Evolutionary conservation across 345 rosid genomes (phyloP).

Genomic region (Combretum micranthum): DNA sequence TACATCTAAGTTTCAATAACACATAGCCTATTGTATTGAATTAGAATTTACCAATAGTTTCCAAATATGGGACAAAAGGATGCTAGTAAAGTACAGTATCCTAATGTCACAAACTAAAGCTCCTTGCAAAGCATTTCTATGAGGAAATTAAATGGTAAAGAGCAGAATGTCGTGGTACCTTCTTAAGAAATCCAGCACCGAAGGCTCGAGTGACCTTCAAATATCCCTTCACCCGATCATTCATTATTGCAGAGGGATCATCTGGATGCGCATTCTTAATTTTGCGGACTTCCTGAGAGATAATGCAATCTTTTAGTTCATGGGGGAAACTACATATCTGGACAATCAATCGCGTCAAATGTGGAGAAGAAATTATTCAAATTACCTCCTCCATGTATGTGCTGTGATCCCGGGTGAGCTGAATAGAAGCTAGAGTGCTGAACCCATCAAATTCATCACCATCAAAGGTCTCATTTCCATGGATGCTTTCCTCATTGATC

Average conservation of each 20-base stretch:
- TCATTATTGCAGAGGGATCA: slow-evolving; percentile 58
- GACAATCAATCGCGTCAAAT: neutral
- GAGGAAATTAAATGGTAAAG: no score
- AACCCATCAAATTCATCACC: slow-evolving; percentile 32
- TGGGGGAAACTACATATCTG: neutral
- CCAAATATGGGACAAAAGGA: no score
- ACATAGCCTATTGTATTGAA: no score
- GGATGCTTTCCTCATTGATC: slow-evolving; percentile 18
- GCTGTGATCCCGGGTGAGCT: slow-evolving; percentile 87
- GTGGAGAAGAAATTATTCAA: neutral
- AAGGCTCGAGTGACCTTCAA: slow-evolving; percentile 94
- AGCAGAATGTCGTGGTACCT: slow-evolving; percentile 31
- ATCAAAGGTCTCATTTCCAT: slow-evolving; percentile 13
- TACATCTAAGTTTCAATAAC: no score
- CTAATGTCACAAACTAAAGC: neutral
- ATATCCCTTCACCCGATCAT: slow-evolving; percentile 88
- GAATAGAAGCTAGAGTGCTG: slow-evolving; percentile 38
- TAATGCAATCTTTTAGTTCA: neutral
- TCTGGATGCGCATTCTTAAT: slow-evolving; percentile 77
- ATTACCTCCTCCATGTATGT: slow-evolving; percentile 68
- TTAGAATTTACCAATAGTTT: no score
- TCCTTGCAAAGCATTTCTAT: neutral
- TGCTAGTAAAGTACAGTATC: no score
- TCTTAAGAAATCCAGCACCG: slow-evolving; percentile 92
- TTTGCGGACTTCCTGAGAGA: slow-evolving; percentile 67